Conservation (phyloP, 2,329 filamentous ascomycete species). For the Allantophomopsis lycopodina region DNA sequence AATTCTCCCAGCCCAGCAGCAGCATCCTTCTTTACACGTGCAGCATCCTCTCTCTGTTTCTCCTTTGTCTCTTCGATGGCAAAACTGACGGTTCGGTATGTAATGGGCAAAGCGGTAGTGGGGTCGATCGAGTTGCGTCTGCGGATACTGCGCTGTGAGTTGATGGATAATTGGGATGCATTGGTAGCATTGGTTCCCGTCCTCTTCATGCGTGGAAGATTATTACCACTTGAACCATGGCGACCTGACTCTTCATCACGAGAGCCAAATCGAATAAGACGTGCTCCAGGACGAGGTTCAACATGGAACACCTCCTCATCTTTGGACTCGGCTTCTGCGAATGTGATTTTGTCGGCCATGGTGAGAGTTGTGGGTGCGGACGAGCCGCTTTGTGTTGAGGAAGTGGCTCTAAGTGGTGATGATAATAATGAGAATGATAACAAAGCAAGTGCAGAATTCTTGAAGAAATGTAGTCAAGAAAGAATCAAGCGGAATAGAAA, state of each 20-base stretch:
- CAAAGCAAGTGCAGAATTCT: no score
- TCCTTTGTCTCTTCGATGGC: conserved; percentile 37
- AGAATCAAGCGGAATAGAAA: no score
- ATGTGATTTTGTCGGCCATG: conserved; percentile 1
- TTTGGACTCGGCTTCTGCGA: not conserved
- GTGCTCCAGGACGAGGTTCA: not conserved
- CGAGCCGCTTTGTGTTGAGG: not conserved
- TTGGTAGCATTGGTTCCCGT: not conserved
- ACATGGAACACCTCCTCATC: conserved; percentile 1
- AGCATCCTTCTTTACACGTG: conserved; percentile 24
- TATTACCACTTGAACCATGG: not conserved
- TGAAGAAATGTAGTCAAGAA: no score
- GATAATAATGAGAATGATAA: no score
- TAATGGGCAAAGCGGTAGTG: not conserved
- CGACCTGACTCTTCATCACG: conserved; percentile 1
- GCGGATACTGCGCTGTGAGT: not conserved
- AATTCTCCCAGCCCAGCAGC: conserved; percentile 39
- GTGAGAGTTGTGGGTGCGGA: not conserved
- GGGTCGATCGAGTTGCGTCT: conserved; percentile 1
- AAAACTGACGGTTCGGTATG: conserved; percentile 21
- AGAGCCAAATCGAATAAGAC: not conserved
- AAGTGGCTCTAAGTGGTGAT: no score
- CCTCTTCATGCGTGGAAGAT: not conserved
- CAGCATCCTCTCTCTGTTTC: conserved; percentile 22
- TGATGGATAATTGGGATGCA: not conserved